A percentile compares a stretch with the other conserved stretches of the same genome.
phyloP scores from a whole-genome alignment of 1,284 basidiomycete species.

The Ganoderma sp. region DNA sequence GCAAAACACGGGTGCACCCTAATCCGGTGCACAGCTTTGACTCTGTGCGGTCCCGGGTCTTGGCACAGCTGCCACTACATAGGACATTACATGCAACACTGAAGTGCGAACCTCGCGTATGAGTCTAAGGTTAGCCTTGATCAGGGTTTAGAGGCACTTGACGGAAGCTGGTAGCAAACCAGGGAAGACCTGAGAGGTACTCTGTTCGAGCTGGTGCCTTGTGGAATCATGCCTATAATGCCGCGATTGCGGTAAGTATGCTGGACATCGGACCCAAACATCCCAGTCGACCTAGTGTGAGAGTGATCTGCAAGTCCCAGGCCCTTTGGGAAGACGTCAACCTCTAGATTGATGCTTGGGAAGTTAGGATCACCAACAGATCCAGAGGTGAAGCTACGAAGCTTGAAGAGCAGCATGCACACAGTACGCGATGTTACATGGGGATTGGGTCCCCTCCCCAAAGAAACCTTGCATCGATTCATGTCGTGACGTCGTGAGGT shows the following conservation, averaged over 20 bases:
- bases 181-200: not conserved
- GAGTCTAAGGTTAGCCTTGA: not conserved
- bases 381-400: not conserved
- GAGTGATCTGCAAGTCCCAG: not conserved
- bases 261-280: not conserved
- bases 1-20: not conserved
- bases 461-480: slow-evolving; percentile 30
- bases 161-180: not conserved
- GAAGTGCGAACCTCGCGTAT: not conserved
- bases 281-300: not conserved
- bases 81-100: not conserved
- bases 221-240: not conserved
- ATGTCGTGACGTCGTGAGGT: slow-evolving; percentile 21
- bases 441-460: slow-evolving; percentile 29
- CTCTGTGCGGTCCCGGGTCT: not conserved
- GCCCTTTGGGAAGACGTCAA: not conserved
- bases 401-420: not conserved
- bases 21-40: not conserved
- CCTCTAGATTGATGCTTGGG: not conserved
- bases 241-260: not conserved
- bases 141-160: not conserved
- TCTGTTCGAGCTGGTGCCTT: not conserved
- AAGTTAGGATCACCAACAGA: not conserved
- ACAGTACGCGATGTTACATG: not conserved
- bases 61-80: not conserved